These are phyloP conservation scores for Saccharata proteae DNA, from an alignment of 2,329 filamentous ascomycete genomes.

Conservation along the genomic window DNA sequence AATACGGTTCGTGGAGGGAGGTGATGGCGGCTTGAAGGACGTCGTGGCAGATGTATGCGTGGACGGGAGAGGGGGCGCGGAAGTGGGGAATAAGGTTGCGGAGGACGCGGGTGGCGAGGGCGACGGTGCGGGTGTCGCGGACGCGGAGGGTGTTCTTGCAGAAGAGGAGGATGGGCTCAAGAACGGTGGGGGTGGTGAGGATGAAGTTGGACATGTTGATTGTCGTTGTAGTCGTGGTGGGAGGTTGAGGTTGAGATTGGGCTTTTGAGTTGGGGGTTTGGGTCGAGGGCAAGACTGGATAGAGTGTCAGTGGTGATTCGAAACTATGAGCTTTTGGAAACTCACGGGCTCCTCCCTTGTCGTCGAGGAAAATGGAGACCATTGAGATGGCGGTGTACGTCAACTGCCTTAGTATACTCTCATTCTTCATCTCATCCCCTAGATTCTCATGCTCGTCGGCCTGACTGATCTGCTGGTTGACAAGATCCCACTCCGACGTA, in stretches of 20 bases:
- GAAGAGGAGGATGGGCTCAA: conserved; percentile 83
- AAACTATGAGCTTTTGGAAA: conserved; percentile 43
- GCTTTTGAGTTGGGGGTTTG: too few relatives aligned
- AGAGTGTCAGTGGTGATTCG: too few relatives aligned
- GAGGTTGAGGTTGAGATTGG: neutral
- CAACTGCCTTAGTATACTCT: conserved; percentile 85
- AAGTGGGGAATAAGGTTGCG: conserved; percentile 77
- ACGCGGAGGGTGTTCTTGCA: conserved; percentile 83
- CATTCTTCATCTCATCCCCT: conserved; percentile 94
- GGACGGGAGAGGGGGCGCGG: conserved; percentile 43
- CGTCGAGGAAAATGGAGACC: conserved; percentile 79
- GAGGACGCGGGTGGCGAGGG: conserved; percentile 75
- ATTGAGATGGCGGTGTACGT: conserved; percentile 88
- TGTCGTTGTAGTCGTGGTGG: neutral
- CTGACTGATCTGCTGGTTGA: conserved; percentile 45
- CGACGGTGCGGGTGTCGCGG: conserved; percentile 79
- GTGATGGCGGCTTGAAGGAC: conserved; percentile 83
- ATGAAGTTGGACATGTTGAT: conserved; percentile 67
- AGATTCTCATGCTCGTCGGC: conserved; percentile 62
- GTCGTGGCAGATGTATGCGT: conserved; percentile 80
- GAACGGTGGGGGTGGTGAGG: conserved; percentile 61
- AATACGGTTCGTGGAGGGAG: conserved; percentile 88
- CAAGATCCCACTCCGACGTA: conserved; percentile 70
- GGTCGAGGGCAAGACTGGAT: too few relatives aligned
- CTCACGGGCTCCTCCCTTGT: too few relatives aligned